Evolutionary conservation across 2,329 filamentous ascomycete genomes (phyloP), one percentile per base, ranked within the genome.

Genomic region (Aureobasidium sp.): DNA sequence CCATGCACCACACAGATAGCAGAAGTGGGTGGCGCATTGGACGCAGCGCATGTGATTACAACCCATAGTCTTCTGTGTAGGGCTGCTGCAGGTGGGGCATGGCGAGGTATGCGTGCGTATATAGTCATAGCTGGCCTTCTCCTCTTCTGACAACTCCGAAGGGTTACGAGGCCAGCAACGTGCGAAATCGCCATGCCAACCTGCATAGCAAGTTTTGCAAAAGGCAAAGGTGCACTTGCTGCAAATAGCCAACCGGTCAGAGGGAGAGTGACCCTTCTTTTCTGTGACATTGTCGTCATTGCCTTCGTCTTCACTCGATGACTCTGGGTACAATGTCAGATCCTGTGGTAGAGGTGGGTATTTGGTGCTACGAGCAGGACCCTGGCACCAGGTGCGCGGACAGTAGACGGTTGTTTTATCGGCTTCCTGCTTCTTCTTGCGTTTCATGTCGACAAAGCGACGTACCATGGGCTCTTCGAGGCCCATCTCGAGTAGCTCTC

Each of bases 31-130:
- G 57, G 87, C 81, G 78, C 94, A 99, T 66, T 90, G 86, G 73
- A 88, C 90, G 75, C 93, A 97, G 54, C 87, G 89, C 91, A 97
- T 97, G 75, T 97, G 92, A 74, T 97, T 97, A 79, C 94, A 99
- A 42, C 94, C 94, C 70, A 90, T 86, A 1, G 88, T 90, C 79
- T 99, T 99, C 72, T 96, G 90, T 24, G 87, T 88, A 0, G 90
- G 90, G 0, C 88, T 87, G 33, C 81, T 85, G 76, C 94, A 99
- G 4, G 91, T 93, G 12, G 94, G 92, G 71, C 94, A 99, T 1
- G 89, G 86, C 12, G 91, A 91, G 0, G 92, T 95, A 76, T 96
- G 86, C 64, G 85, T 76, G 53, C 84, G 80, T 67, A 99, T 80
- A 71, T 96, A 99, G 62, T 94, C 89, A 65, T 94, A 80, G 2